Evolutionary conservation across 768 basidiomycete species (phyloP), one percentile per base, ranked within the genome.

Genomic region (Filobasidium floriforme): DNA sequence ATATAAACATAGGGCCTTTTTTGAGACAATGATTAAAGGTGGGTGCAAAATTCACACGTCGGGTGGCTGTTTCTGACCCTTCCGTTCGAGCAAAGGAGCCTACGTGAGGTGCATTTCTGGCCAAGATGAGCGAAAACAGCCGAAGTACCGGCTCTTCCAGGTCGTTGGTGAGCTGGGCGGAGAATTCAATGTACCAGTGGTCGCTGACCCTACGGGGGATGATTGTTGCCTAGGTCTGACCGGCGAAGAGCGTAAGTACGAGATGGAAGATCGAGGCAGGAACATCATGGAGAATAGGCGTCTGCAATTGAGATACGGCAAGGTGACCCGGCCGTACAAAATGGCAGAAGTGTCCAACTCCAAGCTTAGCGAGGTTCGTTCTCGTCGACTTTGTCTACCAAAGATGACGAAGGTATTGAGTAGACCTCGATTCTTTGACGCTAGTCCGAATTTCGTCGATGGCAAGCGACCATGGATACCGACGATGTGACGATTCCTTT

Each of bases 271-370:
- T 60, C 68, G 70, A 43, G 77, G 73, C 51, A 66, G 72, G 22
- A 63, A 66, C 1, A 62, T 78, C 28, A 55, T 60, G 15, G 83
- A 87, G 54, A 84, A 91, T 71, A 83, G 89, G 66, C 80, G 81
- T 0, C 81, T 97, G 15, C 83, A 88, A 67, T 84, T 97, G 57
- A 85, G 85, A 71, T 88, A 92, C 73, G 93, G 90, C 10, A 85
- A 84, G 64, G 84, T 86, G 0, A 73, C 82, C 9, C 83, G 81
- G 66, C 67, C 78, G 0, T 92, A 88, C 72, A 76, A 78, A 3
- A 92, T 99, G 87, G 90, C 92, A 74, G 88, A 87, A 70, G 85
- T 94, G 9, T 94, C 91, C 7, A 94, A 97, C 74, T 79, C 83
- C 0, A 65, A 79, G 2, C 87, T 91, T 66, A 80, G 79, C 12